Percentiles rank a stretch among this genome's conserved stretches.
Evolutionary conservation across 805 yeast genomes (phyloP).

Genomic region (Barnettozyma botsteinii): DNA sequence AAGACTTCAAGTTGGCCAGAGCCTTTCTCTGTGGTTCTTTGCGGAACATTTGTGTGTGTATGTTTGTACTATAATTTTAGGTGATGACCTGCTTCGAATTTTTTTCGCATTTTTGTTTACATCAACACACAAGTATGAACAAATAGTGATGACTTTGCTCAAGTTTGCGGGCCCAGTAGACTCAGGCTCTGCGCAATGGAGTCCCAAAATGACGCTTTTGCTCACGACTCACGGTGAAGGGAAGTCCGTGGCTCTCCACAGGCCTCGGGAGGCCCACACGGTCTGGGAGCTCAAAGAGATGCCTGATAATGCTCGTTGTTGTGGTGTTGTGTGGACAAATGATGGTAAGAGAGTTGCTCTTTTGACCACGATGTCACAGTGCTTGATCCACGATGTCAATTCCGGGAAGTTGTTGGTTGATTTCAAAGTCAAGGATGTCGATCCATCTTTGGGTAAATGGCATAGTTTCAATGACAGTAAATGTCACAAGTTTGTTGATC

Average conservation of each 20-base stretch:
- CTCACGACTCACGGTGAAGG: conserved; percentile 39
- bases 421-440: conserved; percentile 7
- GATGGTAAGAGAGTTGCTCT: conserved; percentile 40
- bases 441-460: conserved; percentile 16
- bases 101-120: conserved; percentile 2
- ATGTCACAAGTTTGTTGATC: conserved; percentile 16
- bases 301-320: conserved; percentile 2
- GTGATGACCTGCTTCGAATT: not conserved
- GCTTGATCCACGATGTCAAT: conserved; percentile 41
- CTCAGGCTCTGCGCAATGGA: conserved; percentile 26
- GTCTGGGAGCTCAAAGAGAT: conserved; percentile 36
- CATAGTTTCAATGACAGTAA: not conserved
- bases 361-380: conserved; percentile 37
- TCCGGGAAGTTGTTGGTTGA: conserved; percentile 36
- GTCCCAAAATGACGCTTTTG: conserved; percentile 49
- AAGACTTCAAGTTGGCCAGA: conserved; percentile 70
- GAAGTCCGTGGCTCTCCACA: conserved; percentile 41
- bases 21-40: conserved; percentile 53
- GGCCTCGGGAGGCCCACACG: conserved; percentile 23
- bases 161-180: conserved; percentile 7
- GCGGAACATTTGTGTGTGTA: conserved; percentile 41
- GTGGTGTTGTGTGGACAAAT: conserved; percentile 29
- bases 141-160: not conserved
- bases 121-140: not conserved
- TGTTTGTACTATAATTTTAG: not conserved